These are phyloP conservation scores for Chlorella sorokiniana DNA, from an alignment of 139 green algal species.

Conservation along the genomic window DNA sequence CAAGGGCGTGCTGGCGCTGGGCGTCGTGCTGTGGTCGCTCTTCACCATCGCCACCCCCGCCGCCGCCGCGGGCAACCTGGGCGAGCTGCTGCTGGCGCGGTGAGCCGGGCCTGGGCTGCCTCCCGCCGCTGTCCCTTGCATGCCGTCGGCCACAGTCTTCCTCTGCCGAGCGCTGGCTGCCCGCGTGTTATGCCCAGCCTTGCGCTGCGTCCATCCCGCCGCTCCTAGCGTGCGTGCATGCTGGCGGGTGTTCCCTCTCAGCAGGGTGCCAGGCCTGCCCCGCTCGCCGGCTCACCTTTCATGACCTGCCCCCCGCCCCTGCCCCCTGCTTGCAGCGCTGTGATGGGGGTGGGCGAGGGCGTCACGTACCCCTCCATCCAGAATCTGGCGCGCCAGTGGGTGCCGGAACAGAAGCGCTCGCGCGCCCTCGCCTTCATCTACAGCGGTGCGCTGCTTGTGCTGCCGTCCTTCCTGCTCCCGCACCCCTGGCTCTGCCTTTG, in stretches of 20 bases:
- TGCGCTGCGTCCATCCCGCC: too few species aligned
- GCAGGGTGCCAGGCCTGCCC: neutral
- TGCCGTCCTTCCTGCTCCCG: neutral
- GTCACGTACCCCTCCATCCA: conserved; percentile 83
- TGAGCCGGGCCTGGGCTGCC: neutral
- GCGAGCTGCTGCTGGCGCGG: conserved; percentile 36
- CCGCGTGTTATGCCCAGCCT: too few species aligned
- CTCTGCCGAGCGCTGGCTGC: too few species aligned
- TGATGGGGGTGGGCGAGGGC: conserved; percentile 84
- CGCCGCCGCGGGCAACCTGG: conserved; percentile 48
- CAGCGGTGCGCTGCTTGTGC: conserved; percentile 26
- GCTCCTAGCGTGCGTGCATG: too few species aligned
- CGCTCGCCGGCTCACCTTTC: neutral
- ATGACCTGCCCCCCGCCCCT: neutral
- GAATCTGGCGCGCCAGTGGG: conserved; percentile 55
- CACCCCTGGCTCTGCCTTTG: neutral
- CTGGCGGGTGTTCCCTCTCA: too few species aligned
- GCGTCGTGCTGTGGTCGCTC: conserved; percentile 74
- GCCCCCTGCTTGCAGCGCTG: conserved; percentile 15
- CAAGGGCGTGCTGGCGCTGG: conserved; percentile 68
- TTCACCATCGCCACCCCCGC: conserved; percentile 81
- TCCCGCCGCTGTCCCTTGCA: too few species aligned
- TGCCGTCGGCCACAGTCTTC: neutral
- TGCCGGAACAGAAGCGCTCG: conserved; percentile 51
- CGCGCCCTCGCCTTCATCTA: conserved; percentile 64